A percentile compares a stretch with the other conserved stretches of the same genome.
Conservation (phyloP, 2,329 filamentous ascomycete species). For the Microcyclospora tardicrescens region DNA sequence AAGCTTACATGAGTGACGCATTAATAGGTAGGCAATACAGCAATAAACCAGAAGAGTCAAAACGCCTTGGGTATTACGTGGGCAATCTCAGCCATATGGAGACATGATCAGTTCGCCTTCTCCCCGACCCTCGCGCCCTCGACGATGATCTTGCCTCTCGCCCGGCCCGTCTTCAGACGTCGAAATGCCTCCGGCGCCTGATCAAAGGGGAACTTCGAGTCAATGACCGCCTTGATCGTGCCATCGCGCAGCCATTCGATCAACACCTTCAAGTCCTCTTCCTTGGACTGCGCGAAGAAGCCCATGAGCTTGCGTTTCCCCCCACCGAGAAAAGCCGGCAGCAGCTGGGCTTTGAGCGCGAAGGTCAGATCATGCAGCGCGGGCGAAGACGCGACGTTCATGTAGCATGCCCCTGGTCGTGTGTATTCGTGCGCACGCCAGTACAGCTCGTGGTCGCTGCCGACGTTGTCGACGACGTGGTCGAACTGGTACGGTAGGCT, state of each 20-base stretch:
- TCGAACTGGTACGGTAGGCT: constrained; percentile 37
- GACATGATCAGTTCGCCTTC: no score
- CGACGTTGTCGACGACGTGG: constrained; percentile 48
- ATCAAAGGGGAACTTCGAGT: constrained; percentile 43
- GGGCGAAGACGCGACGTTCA: constrained; percentile 11
- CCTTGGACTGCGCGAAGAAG: constrained; percentile 24
- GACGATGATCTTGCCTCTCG: constrained; percentile 48
- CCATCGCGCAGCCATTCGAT: constrained; percentile 44
- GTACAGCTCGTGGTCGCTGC: constrained; percentile 39
- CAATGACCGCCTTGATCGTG: constrained; percentile 44
- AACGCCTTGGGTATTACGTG: no score
- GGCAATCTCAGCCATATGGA: no score
- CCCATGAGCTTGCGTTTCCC: constrained; percentile 33
- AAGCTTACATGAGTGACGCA: no score
- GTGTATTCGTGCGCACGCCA: constrained; percentile 40
- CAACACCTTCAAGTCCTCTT: constrained; percentile 37
- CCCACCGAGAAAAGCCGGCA: constrained; percentile 38
- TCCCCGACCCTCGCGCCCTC: constrained; percentile 4
- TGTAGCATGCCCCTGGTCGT: constrained; percentile 36
- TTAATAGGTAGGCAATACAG: no score
- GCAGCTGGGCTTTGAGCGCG: constrained; percentile 23
- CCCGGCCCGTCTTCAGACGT: constrained; percentile 43
- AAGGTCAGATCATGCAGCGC: constrained; percentile 4
- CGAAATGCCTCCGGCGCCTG: constrained; percentile 45
- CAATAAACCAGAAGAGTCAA: no score